These are phyloP conservation scores for Hericium rajendrae DNA, from an alignment of 768 basidiomycete genomes.

Conservation along the genomic window DNA sequence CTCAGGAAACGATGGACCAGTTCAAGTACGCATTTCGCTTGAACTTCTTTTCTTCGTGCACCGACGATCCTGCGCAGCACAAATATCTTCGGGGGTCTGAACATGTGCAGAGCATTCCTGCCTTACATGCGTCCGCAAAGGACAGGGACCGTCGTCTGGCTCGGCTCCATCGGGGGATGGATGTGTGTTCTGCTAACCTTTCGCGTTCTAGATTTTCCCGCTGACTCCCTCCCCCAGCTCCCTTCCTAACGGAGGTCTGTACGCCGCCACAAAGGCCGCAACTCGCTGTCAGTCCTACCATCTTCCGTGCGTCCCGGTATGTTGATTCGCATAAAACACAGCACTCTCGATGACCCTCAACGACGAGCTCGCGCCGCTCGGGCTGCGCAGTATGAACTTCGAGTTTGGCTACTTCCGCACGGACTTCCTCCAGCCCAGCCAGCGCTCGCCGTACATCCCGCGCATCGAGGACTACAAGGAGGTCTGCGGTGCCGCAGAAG, in stretches of 20 bases:
- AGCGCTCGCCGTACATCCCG: slow-evolving; percentile 16
- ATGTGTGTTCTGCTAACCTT: not conserved
- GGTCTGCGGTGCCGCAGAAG: not conserved
- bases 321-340: not conserved
- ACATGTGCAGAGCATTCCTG: slow-evolving; percentile 14
- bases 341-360: slow-evolving; percentile 12
- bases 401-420: slow-evolving; percentile 35
- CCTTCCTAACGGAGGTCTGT: not conserved
- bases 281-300: not conserved
- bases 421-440: slow-evolving; percentile 18
- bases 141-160: slow-evolving; percentile 13
- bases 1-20: slow-evolving; percentile 14
- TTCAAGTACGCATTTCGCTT: slow-evolving; percentile 7
- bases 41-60: not conserved
- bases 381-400: slow-evolving; percentile 27
- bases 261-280: not conserved
- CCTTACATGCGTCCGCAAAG: slow-evolving; percentile 13
- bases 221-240: too few species aligned
- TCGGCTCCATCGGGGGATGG: slow-evolving; percentile 12
- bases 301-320: not conserved
- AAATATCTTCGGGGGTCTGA: slow-evolving; percentile 14
- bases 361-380: slow-evolving; percentile 17
- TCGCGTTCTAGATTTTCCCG: too few species aligned
- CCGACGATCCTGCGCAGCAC: not conserved
- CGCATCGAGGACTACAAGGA: slow-evolving; percentile 22